Evolutionary conservation across 2,329 filamentous ascomycete genomes (phyloP).

Genomic region (Atkinsonella hypoxylon): DNA sequence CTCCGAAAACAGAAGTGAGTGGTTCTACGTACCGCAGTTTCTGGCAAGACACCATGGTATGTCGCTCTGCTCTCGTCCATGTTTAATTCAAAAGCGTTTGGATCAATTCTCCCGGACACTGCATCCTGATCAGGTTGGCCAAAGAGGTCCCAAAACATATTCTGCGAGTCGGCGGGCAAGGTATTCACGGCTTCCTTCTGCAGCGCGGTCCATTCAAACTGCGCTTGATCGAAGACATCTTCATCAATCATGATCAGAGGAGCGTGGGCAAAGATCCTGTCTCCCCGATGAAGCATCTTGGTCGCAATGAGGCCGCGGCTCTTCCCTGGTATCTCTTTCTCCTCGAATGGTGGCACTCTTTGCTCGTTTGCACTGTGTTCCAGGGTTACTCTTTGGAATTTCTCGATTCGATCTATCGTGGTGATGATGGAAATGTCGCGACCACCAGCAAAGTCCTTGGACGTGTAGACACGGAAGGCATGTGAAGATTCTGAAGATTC

Average conservation of each 20-base stretch:
- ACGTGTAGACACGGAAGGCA: slow-evolving; percentile 27
- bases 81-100: slow-evolving; percentile 8
- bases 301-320: slow-evolving; percentile 16
- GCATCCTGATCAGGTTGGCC: slow-evolving; percentile 1
- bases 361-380: slow-evolving; percentile 14
- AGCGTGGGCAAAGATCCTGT: slow-evolving; percentile 9
- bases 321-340: slow-evolving; percentile 13
- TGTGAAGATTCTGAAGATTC: slow-evolving; percentile 12
- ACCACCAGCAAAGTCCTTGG: slow-evolving; percentile 21
- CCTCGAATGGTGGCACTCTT: slow-evolving; percentile 10
- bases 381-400: slow-evolving; percentile 10
- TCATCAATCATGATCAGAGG: slow-evolving; percentile 8
- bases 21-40: slow-evolving; percentile 8
- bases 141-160: slow-evolving; percentile 7
- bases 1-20: too few species aligned
- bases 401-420: slow-evolving; percentile 19
- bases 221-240: background rate
- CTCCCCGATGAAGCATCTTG: slow-evolving; percentile 12
- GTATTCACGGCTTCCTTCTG: slow-evolving; percentile 4
- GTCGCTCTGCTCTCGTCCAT: background rate
- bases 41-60: slow-evolving; percentile 7
- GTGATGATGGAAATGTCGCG: slow-evolving; percentile 28
- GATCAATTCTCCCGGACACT: slow-evolving; percentile 6
- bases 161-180: slow-evolving; percentile 2
- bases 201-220: background rate